These are phyloP conservation scores for Rubia peregrina DNA, from an alignment of 305 asterid species.

Conservation along the genomic window DNA sequence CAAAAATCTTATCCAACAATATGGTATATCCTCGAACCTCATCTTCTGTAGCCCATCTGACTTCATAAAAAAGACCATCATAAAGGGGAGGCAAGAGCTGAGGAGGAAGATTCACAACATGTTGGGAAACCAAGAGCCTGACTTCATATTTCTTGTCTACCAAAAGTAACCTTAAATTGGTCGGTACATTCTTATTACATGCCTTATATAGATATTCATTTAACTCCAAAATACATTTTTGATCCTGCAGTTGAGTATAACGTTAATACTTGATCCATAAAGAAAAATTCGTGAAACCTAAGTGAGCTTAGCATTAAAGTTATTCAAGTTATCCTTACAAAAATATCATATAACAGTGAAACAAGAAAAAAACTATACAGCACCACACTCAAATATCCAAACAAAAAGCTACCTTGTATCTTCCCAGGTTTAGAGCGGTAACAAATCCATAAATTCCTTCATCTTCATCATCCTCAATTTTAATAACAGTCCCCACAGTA, in stretches of 20 bases:
- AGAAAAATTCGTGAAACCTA: background rate
- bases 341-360: background rate
- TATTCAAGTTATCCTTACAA: background rate
- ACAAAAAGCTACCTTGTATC: constrained; percentile 47
- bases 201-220: constrained; percentile 56
- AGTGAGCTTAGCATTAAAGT: background rate
- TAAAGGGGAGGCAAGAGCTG: constrained; percentile 91
- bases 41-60: constrained; percentile 89
- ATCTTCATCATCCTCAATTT: constrained; percentile 77
- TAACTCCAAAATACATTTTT: constrained; percentile 48
- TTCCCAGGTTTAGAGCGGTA: constrained; percentile 66
- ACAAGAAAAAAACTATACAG: background rate
- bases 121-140: constrained; percentile 78
- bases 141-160: constrained; percentile 38
- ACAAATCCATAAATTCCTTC: constrained; percentile 66
- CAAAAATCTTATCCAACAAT: constrained; percentile 17
- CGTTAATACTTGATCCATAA: constrained; percentile 5
- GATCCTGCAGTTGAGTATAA: constrained; percentile 37
- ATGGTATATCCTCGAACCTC: constrained; percentile 50
- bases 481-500: constrained; percentile 81
- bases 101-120: constrained; percentile 87
- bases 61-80: constrained; percentile 76
- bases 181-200: constrained; percentile 37
- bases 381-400: background rate
- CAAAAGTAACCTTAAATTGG: constrained; percentile 43